Percentiles rank a stretch among this genome's conserved stretches.
Evolutionary conservation across 2,329 filamentous ascomycete genomes (phyloP).

Genomic region (Talaromyces sp.): DNA sequence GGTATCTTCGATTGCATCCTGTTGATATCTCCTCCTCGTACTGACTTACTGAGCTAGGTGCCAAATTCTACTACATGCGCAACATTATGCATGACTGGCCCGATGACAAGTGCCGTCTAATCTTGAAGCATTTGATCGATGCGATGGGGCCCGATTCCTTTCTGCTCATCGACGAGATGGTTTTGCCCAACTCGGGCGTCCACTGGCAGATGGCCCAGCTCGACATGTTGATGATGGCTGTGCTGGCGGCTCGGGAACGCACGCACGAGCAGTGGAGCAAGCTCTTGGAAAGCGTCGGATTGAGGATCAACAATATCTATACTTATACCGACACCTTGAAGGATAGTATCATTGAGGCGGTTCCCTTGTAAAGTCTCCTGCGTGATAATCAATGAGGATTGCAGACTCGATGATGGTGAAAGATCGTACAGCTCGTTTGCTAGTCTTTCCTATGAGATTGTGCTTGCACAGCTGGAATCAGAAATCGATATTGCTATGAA

Average conservation of each 20-base stretch:
- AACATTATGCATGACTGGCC: conserved; percentile 10
- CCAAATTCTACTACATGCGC: conserved; percentile 15
- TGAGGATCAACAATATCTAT: conserved; percentile 6
- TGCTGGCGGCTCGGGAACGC: conserved; percentile 33
- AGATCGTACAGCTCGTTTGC: neutral
- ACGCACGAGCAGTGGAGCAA: conserved; percentile 32
- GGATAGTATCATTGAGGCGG: conserved; percentile 1
- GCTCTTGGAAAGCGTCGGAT: neutral
- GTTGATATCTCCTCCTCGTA: neutral
- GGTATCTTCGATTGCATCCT: conserved; percentile 12
- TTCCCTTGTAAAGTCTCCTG: neutral
- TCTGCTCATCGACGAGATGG: conserved; percentile 42
- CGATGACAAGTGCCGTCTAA: conserved; percentile 6
- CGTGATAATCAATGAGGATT: neutral
- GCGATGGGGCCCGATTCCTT: conserved; percentile 24
- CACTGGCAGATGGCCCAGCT: conserved; percentile 28
- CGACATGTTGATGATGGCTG: conserved; percentile 38
- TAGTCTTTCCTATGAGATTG: neutral
- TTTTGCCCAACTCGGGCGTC: conserved; percentile 33
- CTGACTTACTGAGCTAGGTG: neutral
- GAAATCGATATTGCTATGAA: neutral
- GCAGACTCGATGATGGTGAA: neutral
- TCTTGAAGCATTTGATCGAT: neutral
- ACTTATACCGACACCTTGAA: neutral
- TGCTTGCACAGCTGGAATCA: neutral